phyloP scores from a whole-genome alignment of 108 stramenopile species.

The Nitzschia inconspicua region DNA sequence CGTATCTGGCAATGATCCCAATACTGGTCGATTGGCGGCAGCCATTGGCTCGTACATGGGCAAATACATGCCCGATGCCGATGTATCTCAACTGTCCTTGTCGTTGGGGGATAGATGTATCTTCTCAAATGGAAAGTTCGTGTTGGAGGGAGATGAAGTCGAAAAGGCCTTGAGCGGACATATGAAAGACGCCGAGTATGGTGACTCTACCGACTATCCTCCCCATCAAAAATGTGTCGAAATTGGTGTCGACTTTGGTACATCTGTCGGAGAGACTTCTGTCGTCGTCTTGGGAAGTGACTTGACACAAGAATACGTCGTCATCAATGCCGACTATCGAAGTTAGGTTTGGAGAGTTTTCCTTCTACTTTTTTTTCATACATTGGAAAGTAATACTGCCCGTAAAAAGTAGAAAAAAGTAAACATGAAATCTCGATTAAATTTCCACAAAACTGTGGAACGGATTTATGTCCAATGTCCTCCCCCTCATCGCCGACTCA shows the following conservation, averaged over 20 bases:
- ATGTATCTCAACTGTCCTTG: slow-evolving; percentile 59
- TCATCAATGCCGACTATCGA: slow-evolving; percentile 96
- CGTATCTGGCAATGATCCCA: slow-evolving; percentile 96
- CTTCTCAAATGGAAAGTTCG: slow-evolving; percentile 89
- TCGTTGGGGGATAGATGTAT: slow-evolving; percentile 87
- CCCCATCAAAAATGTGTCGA: slow-evolving; percentile 91
- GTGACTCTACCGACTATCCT: slow-evolving; percentile 76
- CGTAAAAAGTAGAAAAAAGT: no score
- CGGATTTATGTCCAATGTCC: no score
- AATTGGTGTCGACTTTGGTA: slow-evolving; percentile 45
- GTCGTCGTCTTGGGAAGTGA: slow-evolving; percentile 85
- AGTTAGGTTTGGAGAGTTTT: slow-evolving; percentile 59
- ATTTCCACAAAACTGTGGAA: no score
- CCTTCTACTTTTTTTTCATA: no score
- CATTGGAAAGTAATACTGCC: no score
- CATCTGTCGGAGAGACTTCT: slow-evolving; percentile 38
- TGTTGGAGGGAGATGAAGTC: slow-evolving; percentile 85
- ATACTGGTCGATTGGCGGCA: slow-evolving; percentile 95
- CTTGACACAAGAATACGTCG: slow-evolving; percentile 93
- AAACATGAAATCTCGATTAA: no score
- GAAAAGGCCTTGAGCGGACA: slow-evolving; percentile 87
- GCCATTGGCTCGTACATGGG: slow-evolving; percentile 94
- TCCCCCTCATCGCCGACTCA: no score
- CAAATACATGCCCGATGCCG: slow-evolving; percentile 64
- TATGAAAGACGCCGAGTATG: slow-evolving; percentile 85